Percentiles rank a stretch among this genome's conserved stretches.
phyloP scores from a whole-genome alignment of 768 basidiomycete genomes.

The Boletus rubescentipes region DNA sequence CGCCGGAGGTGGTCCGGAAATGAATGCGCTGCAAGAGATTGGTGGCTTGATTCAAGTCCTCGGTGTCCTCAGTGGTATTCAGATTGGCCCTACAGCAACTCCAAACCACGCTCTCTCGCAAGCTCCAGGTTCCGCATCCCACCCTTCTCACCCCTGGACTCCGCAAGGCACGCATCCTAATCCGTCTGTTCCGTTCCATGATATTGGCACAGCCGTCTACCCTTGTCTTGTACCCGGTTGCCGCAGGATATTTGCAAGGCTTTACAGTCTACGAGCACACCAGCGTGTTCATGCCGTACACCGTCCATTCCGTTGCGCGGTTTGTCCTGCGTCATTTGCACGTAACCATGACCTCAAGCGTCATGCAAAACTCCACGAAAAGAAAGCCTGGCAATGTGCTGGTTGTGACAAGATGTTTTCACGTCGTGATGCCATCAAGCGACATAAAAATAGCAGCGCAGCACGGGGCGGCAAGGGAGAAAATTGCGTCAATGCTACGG shows the following conservation, averaged over 20 bases:
- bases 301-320: constrained; percentile 61
- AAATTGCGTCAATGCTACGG: constrained; percentile 54
- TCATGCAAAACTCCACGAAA: constrained; percentile 71
- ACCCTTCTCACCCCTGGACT: constrained; percentile 32
- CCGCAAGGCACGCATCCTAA: constrained; percentile 22
- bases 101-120: constrained; percentile 25
- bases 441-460: constrained; percentile 65
- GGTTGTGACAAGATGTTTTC: constrained; percentile 77
- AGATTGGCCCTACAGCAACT: constrained; percentile 49
- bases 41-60: constrained; percentile 81
- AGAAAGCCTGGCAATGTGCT: constrained; percentile 69
- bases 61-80: constrained; percentile 75
- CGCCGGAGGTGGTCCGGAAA: constrained; percentile 48
- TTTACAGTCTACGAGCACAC: constrained; percentile 70
- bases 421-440: constrained; percentile 74
- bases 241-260: constrained; percentile 64
- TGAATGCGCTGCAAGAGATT: constrained; percentile 68
- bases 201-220: constrained; percentile 76
- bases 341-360: constrained; percentile 80
- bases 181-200: constrained; percentile 34
- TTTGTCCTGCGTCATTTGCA: constrained; percentile 73
- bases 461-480: constrained; percentile 50
- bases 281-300: constrained; percentile 63
- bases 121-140: constrained; percentile 33
- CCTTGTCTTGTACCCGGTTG: constrained; percentile 71